Base-by-base conservation (phyloP, 2,329 filamentous ascomycete species). In the Fusarium sp. region DNA sequence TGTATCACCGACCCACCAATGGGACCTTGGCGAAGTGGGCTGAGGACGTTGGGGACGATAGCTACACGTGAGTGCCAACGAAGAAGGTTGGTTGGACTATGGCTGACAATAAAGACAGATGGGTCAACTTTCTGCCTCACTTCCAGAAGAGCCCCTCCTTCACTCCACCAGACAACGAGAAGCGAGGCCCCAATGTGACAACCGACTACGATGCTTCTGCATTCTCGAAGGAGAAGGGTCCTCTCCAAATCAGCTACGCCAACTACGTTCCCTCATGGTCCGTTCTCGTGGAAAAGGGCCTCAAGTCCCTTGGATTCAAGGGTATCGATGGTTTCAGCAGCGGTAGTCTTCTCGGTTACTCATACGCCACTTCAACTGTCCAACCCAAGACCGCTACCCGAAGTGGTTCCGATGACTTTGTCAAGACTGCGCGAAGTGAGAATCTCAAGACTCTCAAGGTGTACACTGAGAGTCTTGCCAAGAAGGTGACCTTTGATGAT, bases 401-500 rank as follows among this genome's bases (percentile, higher is more conserved):
- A 12, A 79, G 77, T 25, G 74, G 76, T 2, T 79, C 78, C 4
- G 73, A 73, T 3, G 63, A 77, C 33, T 79, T 75, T 36, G 46
- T 79, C n/a, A 74, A 77, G 45, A 31, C 56, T 15, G 78, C 77
- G 1, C 79, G 76, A 7, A 73, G 75, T 15, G 68, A 72, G 35
- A 65, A 74, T 2, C 71, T 74, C n/a, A 74, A 77, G 0, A 77
- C 80, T 12, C 76, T 87, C 6, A 82, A 76, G 6, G 75, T 87
- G 1, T 86, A 83, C 54, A 77, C 75, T 0, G 62, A 80, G 7
- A 85, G 84, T 0, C 76, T 83, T 8, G 86, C 83, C 5, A 82
- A 84, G 70, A 82, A 80, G 45, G 81, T 89, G 2, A 29, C 86
- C 0, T 88, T 87, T 49, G 73, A 84, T 54, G 42, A 42, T 0